Base-by-base conservation (phyloP, 1,284 basidiomycete species). In the Coniophora puteana region DNA sequence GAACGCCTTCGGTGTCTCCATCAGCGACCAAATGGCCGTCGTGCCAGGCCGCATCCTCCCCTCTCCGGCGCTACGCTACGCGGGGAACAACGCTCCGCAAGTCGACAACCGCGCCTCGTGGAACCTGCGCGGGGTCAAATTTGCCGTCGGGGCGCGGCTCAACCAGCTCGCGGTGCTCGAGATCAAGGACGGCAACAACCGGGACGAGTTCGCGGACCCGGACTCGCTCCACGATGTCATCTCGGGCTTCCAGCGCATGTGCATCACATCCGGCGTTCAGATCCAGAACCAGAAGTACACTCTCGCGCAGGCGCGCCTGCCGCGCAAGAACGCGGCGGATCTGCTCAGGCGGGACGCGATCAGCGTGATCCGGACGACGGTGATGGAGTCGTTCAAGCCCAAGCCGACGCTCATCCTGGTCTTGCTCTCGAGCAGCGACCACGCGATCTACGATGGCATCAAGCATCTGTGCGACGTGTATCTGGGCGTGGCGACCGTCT, bases 1-100 rank as follows among this genome's bases (percentile, higher is more conserved):
- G 13, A 60, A 61, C 11, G 67, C 74, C 2, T 89, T 89, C 54
- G 83, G 82, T 1, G 65, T 88, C 41, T 65, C 55, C 48, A 69
- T 89, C 47, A 76, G 77, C 7, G 63, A 60, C 2, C 67, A 86
- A 39, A 89, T 89, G 85, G 70, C 83, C 2, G 76, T 87, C 16
- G 81, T 89, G 10, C 86, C 86, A 0, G 87, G 80, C 6, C 78
- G 86, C 31, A 78, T 88, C 45, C 69, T 89, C 3, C 62, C 71
- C 4, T 59, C 73, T 11, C 87, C 86, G 2, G 66, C 60, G 3
- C 69, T 89, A 45, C 67, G 70, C 39, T 89, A 89, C 53, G 21
- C 21, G 5, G 66, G 64, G 0, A 55, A 62, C 44, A 73, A 74
- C 24, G 51, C 61, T 3, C 72, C 78, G 2, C 46, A 48, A 1